Percentiles rank a stretch among this genome's conserved stretches.
These are phyloP conservation scores for Anisogramma anomala DNA, from an alignment of 2,329 filamentous ascomycete species.

Conservation along the genomic window DNA sequence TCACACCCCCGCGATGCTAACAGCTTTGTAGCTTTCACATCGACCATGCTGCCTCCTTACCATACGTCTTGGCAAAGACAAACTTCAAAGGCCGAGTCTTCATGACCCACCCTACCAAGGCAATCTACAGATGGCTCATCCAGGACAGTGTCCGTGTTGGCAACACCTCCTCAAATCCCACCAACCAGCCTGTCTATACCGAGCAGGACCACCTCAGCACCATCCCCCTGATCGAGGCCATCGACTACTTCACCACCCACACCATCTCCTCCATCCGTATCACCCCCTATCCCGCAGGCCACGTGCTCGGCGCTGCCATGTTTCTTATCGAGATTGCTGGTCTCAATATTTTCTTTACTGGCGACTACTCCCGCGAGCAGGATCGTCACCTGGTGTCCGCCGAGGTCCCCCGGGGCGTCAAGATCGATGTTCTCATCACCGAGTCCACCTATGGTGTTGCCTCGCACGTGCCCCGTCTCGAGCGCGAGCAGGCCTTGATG, in stretches of 20 bases:
- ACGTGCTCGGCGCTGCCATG: constrained; percentile 98
- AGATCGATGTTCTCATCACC: constrained; percentile 92
- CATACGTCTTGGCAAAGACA: constrained; percentile 94
- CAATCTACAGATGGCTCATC: constrained; percentile 99
- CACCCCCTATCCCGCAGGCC: constrained; percentile 90
- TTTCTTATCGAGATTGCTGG: constrained; percentile 95
- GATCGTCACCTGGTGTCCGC: constrained; percentile 93
- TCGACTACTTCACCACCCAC: constrained; percentile 96
- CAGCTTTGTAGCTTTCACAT: constrained; percentile 71
- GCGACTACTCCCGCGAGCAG: constrained; percentile 92
- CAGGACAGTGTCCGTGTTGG: constrained; percentile 91
- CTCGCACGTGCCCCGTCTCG: constrained; percentile 78
- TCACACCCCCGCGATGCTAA: constrained; percentile 13
- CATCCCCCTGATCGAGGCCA: constrained; percentile 88
- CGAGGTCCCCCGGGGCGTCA: constrained; percentile 75
- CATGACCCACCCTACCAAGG: constrained; percentile 98
- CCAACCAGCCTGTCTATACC: constrained; percentile 73
- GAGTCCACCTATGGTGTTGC: constrained; percentile 96
- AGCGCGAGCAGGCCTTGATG: constrained; percentile 88
- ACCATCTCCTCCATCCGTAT: constrained; percentile 94
- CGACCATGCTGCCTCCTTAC: constrained; percentile 96
- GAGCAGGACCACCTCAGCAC: constrained; percentile 92
- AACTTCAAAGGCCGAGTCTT: constrained; percentile 95
- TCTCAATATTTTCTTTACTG: constrained; percentile 92
- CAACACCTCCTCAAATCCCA: constrained; percentile 52